Evolutionary conservation across 768 basidiomycete genomes (phyloP), one percentile per base, ranked within the genome.

Genomic region (Epithele typhae): DNA sequence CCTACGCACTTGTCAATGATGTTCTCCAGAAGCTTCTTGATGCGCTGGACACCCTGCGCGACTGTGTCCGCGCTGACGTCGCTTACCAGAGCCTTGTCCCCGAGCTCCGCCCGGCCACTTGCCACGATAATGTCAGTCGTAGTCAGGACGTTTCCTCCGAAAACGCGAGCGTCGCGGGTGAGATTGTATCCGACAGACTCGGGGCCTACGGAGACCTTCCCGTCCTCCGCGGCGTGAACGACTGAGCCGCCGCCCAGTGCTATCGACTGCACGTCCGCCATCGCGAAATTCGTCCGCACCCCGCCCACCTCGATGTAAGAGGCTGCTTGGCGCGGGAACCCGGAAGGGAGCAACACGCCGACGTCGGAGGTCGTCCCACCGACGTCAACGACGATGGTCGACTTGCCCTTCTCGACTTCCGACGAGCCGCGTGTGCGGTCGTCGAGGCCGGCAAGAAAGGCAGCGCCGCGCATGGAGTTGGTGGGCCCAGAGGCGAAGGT

Each of bases 401-500:
- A 61, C 58, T 71, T 48, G 37, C 59, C 51, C 43, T 54, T 32
- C 47, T 51, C 46, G 18, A 34, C 34, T 11, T 48, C 41, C 37
- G 32, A 39, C 22, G 12, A 33, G 48, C 8, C 60, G 18, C 22
- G n/a, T 14, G 27, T 30, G 8, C 27, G 40, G 34, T 40, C 61
- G 51, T 66, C 67, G 36, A 69, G 60, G 8, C 71, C 73, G 1
- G 81, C 74, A 5, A 84, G 67, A 59, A 77, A 82, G 4, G 76
- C 76, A 5, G 81, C 82, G 8, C 82, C 82, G 40, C 82, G 68
- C 81, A 84, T 85, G 1, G 80, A 82, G 59, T 84, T 84, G 1
- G 82, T 85, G 5, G 81, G 76, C 4, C 61, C 58, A 8, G 56
- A 58, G 15, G 62, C 44, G 46, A 75, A 85, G 0, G 83, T 85